phyloP scores from a whole-genome alignment of 2,329 filamentous ascomycete species.

The Apiospora rasikravindrae region DNA sequence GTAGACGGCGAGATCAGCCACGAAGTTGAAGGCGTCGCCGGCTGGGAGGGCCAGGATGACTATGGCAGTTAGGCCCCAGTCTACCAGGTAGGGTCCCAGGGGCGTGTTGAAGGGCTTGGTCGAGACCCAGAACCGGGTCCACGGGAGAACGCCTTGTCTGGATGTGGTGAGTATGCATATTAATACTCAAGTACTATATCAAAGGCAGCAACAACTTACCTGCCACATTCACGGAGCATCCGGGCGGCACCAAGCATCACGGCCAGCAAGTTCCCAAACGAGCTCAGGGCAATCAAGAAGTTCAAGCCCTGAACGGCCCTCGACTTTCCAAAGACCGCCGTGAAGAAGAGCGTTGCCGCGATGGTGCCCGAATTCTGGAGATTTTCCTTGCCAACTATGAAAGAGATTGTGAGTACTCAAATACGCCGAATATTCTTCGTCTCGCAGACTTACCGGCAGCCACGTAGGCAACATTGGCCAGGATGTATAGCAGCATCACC shows the following conservation, averaged over 20 bases:
- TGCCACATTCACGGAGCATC: constrained; percentile 64
- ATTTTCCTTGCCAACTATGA: constrained; percentile 54
- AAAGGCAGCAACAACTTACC: constrained; percentile 34
- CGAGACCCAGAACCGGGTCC: constrained; percentile 64
- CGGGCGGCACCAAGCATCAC: constrained; percentile 60
- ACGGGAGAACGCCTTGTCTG: constrained; percentile 66
- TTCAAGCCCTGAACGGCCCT: constrained; percentile 59
- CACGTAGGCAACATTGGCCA: constrained; percentile 67
- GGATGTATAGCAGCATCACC: constrained; percentile 60
- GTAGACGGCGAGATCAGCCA: constrained; percentile 21
- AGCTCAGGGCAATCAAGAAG: constrained; percentile 60
- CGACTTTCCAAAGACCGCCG: constrained; percentile 58
- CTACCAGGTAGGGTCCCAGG: constrained; percentile 61
- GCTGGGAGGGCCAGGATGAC: constrained; percentile 66
- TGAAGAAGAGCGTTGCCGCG: constrained; percentile 64
- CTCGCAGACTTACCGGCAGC: constrained; percentile 52
- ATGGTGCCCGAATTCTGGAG: constrained; percentile 58
- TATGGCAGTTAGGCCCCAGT: constrained; percentile 61
- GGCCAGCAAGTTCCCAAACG: constrained; percentile 64
- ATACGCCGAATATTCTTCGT: no score
- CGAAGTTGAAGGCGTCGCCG: constrained; percentile 68
- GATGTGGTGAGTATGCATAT: background rate
- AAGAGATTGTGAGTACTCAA: background rate
- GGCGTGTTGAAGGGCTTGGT: constrained; percentile 69
- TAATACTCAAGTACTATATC: no score